Base-by-base conservation (phyloP, 2,329 filamentous ascomycete species). In the Venturia oleaginea region DNA sequence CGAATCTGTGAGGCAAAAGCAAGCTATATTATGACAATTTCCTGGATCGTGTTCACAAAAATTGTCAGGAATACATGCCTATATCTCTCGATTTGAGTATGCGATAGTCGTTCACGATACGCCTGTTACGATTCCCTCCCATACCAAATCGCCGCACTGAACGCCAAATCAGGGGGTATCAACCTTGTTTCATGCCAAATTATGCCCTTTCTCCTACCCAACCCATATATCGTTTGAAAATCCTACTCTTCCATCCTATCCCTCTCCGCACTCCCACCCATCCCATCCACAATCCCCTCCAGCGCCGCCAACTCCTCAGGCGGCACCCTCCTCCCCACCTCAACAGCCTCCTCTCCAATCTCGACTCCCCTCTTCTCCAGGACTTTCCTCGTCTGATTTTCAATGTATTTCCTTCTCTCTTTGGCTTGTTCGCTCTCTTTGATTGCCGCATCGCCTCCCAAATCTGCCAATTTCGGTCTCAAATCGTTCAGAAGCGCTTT, bases 341-440 rank as follows among this genome's bases (percentile, higher is more conserved):
- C 62, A 22, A 68, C 66, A 19, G 73, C 74, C 10, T 74, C 74
- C 61, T 75, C 72, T 2, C 54, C 57, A 48, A 61, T 61, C 67
- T 91, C 87, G 65, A 92, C 76, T 0, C 89, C 89, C 57, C 86
- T 79, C 55, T 85, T 81, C 77, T 96, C 90, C 48, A 97, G 78
- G 72, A 95, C 90, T 66, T 89, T 82, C 68, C 85, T 81, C 61
- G 90, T 90, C 71, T 92, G 87, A 63, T 83, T 83, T 76, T 97
- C 92, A 60, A 97, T 86, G 73, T 97, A 97, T 68, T 89, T 84
- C 65, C 88, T 81, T 66, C 93, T 81, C 73, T 94, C 86, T 63
- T 86, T 83, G 46, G 86, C 83, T 78, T 81, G 80, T 63, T 79
- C 75, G n/a, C 62, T 65, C 48, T 65, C 71, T 6, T 74, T 73